phyloP scores from a whole-genome alignment of 495 filamentous ascomycete species.

The Penicillium canariense region DNA sequence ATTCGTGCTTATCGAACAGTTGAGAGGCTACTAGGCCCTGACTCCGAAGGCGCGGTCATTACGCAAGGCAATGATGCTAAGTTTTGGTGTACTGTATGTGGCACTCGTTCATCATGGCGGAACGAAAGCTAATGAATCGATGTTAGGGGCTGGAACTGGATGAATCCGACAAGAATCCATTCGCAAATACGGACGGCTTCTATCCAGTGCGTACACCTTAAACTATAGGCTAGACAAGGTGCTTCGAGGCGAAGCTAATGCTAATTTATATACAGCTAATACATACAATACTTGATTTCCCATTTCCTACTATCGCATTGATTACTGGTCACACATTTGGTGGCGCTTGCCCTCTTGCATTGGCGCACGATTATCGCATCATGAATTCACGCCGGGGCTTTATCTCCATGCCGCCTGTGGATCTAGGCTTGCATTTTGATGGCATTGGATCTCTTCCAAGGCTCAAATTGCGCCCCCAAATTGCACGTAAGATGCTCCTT shows the following conservation, averaged over 20 bases:
- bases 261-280: constrained; percentile 29
- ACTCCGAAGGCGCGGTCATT: constrained; percentile 46
- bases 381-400: constrained; percentile 52
- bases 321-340: constrained; percentile 53
- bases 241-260: neutral
- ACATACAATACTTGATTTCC: constrained; percentile 51
- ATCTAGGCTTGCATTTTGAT: constrained; percentile 50
- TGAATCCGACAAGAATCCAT: constrained; percentile 45
- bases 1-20: constrained; percentile 46
- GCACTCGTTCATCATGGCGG: neutral
- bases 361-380: constrained; percentile 51
- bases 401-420: constrained; percentile 48
- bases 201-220: constrained; percentile 32
- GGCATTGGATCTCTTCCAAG: constrained; percentile 49
- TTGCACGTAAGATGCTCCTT: constrained; percentile 51
- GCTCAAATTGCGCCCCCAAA: constrained; percentile 44
- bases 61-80: constrained; percentile 48
- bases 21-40: constrained; percentile 36
- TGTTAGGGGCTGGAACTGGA: constrained; percentile 45
- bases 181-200: constrained; percentile 50
- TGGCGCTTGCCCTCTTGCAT: constrained; percentile 45
- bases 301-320: constrained; percentile 50
- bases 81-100: constrained; percentile 48
- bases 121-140: neutral
- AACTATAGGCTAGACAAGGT: neutral